Conservation (phyloP, 2,329 filamentous ascomycete species). For the Clonostachys byssicola region DNA sequence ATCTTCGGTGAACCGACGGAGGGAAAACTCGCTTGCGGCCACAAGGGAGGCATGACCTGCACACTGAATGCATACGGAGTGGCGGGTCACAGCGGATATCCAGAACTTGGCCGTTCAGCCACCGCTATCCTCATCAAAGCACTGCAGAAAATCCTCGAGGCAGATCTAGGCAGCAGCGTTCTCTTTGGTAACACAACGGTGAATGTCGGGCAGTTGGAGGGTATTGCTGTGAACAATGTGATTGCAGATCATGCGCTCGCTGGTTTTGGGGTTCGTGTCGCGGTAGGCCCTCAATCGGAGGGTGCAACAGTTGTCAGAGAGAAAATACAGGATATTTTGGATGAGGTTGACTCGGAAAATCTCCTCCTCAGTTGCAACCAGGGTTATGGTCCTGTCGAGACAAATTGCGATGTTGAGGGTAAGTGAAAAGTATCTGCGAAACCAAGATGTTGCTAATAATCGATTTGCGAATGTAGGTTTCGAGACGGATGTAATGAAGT, state of each 20-base stretch:
- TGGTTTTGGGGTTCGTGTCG: constrained; percentile 70
- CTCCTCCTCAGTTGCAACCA: constrained; percentile 59
- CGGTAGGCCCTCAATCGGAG: constrained; percentile 62
- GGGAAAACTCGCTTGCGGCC: constrained; percentile 79
- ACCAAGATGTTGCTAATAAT: neutral
- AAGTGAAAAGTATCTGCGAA: constrained; percentile 8
- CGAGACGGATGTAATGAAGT: constrained; percentile 80
- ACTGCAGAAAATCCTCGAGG: constrained; percentile 58
- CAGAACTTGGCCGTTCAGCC: constrained; percentile 81
- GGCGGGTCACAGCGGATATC: constrained; percentile 86
- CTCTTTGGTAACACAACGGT: constrained; percentile 85
- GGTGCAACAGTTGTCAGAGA: constrained; percentile 51
- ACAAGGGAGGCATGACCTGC: constrained; percentile 80
- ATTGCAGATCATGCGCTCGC: constrained; percentile 75
- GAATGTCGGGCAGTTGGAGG: constrained; percentile 75
- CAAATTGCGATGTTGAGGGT: constrained; percentile 79
- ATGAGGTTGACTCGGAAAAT: constrained; percentile 48
- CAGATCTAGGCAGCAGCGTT: constrained; percentile 70
- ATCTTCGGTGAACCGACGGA: constrained; percentile 95
- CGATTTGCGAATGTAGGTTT: constrained; percentile 50
- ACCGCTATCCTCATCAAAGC: constrained; percentile 78
- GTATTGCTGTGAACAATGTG: constrained; percentile 85
- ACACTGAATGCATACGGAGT: constrained; percentile 66
- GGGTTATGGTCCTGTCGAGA: constrained; percentile 74
- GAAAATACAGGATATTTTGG: constrained; percentile 52